Evolutionary conservation across 805 yeast genomes (phyloP).

Genomic region (Saccharomyces paradoxus): DNA sequence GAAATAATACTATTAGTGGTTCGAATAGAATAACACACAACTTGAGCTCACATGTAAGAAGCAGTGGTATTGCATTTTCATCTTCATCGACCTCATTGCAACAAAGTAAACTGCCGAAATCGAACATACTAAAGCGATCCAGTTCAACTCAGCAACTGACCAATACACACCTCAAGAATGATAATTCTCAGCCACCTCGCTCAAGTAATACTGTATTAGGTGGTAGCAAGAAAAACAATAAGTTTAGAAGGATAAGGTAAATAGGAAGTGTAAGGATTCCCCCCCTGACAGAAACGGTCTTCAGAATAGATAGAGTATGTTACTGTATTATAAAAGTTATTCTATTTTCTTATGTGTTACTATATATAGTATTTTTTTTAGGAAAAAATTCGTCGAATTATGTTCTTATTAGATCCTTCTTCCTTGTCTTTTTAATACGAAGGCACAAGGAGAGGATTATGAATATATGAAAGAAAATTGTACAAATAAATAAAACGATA

Average conservation of each 20-base stretch:
- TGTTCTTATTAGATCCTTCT: neutral
- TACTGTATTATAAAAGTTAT: neutral
- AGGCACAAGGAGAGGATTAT: neutral
- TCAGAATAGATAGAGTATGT: neutral
- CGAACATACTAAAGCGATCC: neutral
- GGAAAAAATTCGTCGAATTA: neutral
- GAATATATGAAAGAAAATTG: neutral
- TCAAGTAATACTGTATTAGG: neutral
- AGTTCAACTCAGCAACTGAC: neutral
- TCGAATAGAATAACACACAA: slow-evolving; percentile 14
- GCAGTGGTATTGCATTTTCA: slow-evolving; percentile 7
- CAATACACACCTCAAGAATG: slow-evolving; percentile 6
- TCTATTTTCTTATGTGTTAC: neutral
- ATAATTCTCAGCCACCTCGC: slow-evolving; percentile 2
- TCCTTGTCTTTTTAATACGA: neutral
- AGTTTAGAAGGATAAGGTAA: slow-evolving; percentile 6
- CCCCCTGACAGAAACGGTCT: neutral
- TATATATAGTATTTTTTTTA: neutral
- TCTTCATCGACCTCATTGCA: neutral
- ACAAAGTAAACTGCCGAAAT: neutral
- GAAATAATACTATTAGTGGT: slow-evolving; percentile 16
- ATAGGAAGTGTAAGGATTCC: neutral
- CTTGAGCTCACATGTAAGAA: slow-evolving; percentile 15
- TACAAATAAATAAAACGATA: neutral
- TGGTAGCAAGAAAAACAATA: slow-evolving; percentile 2